Base-by-base conservation (phyloP, 805 yeast species). In the Wickerhamomyces subpelliculosus region DNA sequence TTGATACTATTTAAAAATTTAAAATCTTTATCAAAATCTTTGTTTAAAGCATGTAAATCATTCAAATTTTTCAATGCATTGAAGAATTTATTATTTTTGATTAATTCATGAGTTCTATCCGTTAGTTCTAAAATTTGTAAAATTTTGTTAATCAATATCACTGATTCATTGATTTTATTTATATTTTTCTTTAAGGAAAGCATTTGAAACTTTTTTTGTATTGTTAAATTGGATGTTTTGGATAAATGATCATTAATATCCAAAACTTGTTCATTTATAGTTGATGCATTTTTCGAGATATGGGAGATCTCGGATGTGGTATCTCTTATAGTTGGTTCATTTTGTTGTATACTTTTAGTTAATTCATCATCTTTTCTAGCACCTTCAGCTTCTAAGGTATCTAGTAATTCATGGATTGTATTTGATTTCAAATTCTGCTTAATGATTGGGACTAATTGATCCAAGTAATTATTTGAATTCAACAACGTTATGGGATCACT, bases 31-130 rank as follows among this genome's bases (percentile, higher is more conserved):
- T 80, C 82, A 24, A 79, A 81, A 39, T 78, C 84, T 42, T 81
- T 83, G 47, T 82, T 85, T 30, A 82, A 67, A 40, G 72, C 73
- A 29, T 80, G 78, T 44, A 90, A 65, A 51, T 80, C 87, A 42
- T 87, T 89, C 36, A 88, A 64, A 47, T 83, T 75, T 57, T 87
- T 86, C 49, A 93, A 73, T 0, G 97, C 97, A 42, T 84, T 84
- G 57, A 86, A 89, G 49, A 84, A 85, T 48, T 80, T 79, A 49
- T 78, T 78, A 42, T 76, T 78, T 37, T 78, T 74, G 43, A 87
- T 82, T 53, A 89, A 65, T 28, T 84, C 89, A 54, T 87, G 86
- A 35, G 88, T 84, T 51, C 80, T 84, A 60, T 88, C 89, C 13
- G 95, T 84, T 48, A 84, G 72, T 52, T 89, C 95, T 39, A 90